A percentile compares a stretch with the other conserved stretches of the same genome.
Evolutionary conservation across 2,329 filamentous ascomycete species (phyloP).

Genomic region (Fusarium verticillioides): DNA sequence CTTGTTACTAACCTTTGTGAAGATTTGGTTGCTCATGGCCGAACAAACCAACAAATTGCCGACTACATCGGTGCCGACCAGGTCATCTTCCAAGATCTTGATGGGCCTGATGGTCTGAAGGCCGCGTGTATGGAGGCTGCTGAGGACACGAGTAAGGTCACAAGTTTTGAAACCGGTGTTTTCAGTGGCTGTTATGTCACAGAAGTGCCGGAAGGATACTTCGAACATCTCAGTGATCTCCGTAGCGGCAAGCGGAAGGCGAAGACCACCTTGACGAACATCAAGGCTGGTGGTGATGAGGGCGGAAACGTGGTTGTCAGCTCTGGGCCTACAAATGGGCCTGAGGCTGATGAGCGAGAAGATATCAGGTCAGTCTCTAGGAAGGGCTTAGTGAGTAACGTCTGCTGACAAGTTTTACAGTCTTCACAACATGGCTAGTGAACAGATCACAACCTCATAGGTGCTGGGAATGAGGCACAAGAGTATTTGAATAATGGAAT

Average conservation of each 20-base stretch:
- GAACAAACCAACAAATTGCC: conserved; percentile 53
- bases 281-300: conserved; percentile 22
- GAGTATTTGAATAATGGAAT: conserved; percentile 72
- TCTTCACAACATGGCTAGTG: conserved; percentile 23
- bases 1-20: not conserved
- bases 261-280: conserved; percentile 14
- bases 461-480: conserved; percentile 70
- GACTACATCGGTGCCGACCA: conserved; percentile 56
- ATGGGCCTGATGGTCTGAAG: conserved; percentile 71
- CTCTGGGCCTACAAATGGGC: conserved; percentile 23
- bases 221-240: conserved; percentile 79
- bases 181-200: conserved; percentile 78
- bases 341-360: conserved; percentile 25
- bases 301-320: conserved; percentile 27
- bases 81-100: conserved; percentile 71
- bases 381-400: not conserved
- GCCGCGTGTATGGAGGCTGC: conserved; percentile 80
- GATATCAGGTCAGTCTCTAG: conserved; percentile 22
- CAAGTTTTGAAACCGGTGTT: conserved; percentile 87
- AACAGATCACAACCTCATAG: conserved; percentile 63
- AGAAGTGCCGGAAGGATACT: conserved; percentile 81
- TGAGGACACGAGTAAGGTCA: conserved; percentile 62
- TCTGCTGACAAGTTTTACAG: conserved; percentile 3
- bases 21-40: conserved; percentile 56
- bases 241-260: conserved; percentile 68